Conservation (phyloP, 768 basidiomycete genomes). For the Termitomyces sp. region DNA sequence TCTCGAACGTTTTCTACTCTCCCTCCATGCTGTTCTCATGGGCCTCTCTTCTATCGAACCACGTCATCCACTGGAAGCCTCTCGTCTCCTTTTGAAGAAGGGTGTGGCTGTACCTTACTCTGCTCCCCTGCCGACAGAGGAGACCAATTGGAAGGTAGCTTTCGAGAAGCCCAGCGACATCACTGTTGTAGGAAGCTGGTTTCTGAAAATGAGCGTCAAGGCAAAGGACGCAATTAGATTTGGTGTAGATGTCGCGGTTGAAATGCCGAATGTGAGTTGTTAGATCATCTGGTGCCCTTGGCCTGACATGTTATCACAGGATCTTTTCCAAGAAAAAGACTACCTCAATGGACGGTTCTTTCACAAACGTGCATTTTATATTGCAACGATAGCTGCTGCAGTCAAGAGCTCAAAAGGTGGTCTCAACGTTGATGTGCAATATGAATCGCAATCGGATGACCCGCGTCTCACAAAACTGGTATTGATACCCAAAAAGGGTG, state of each 20-base stretch:
- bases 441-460: slow-evolving; percentile 53
- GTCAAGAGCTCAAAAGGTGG: slow-evolving; percentile 38
- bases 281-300: background rate
- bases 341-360: slow-evolving; percentile 86
- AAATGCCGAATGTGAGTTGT: slow-evolving; percentile 75
- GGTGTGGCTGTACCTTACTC: slow-evolving; percentile 64
- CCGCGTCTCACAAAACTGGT: slow-evolving; percentile 62
- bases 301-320: slow-evolving; percentile 29
- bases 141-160: slow-evolving; percentile 84
- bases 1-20: slow-evolving; percentile 62
- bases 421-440: slow-evolving; percentile 54
- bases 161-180: slow-evolving; percentile 78
- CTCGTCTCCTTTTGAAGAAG: slow-evolving; percentile 44
- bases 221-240: slow-evolving; percentile 59
- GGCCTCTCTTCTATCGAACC: slow-evolving; percentile 51
- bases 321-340: slow-evolving; percentile 94
- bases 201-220: slow-evolving; percentile 69
- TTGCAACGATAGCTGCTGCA: slow-evolving; percentile 69
- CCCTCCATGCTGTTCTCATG: slow-evolving; percentile 61
- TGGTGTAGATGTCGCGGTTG: slow-evolving; percentile 73
- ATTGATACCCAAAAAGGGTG: slow-evolving; percentile 51
- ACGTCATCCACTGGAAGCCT: slow-evolving; percentile 62
- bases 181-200: slow-evolving; percentile 82
- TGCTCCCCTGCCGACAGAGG: slow-evolving; percentile 63
- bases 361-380: slow-evolving; percentile 87